Evolutionary conservation across 306 rosid species (phyloP).

Genomic region (Begonia loranthoides): DNA sequence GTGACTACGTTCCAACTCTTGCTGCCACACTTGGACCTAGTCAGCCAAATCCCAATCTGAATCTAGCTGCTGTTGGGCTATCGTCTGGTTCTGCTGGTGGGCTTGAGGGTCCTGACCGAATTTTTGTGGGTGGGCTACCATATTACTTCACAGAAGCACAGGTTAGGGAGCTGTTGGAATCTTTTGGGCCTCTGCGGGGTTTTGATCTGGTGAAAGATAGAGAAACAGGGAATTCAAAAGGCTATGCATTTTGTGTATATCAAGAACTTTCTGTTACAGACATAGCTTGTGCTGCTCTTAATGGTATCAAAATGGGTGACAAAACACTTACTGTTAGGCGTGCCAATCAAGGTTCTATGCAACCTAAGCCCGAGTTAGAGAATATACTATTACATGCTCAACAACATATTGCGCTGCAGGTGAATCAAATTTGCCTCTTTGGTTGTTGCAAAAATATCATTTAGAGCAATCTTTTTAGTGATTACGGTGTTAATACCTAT

Average conservation of each 20-base stretch:
- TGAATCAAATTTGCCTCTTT: slow-evolving; percentile 1
- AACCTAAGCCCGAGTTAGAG: slow-evolving; percentile 96
- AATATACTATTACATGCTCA: slow-evolving; percentile 85
- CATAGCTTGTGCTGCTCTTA: slow-evolving; percentile 97
- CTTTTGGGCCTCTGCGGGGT: slow-evolving; percentile 94
- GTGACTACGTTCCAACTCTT: slow-evolving; percentile 91
- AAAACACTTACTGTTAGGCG: slow-evolving; percentile 96
- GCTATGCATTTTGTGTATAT: slow-evolving; percentile 97
- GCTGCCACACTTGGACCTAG: slow-evolving; percentile 99
- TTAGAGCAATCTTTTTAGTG: too few relatives aligned
- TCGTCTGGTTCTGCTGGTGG: slow-evolving; percentile 99
- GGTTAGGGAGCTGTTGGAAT: slow-evolving; percentile 87
- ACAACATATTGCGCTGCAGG: slow-evolving; percentile 98
- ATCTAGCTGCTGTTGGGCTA: slow-evolving; percentile 81
- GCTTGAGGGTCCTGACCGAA: slow-evolving; percentile 98
- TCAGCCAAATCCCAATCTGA: slow-evolving; percentile 89
- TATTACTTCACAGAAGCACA: slow-evolving; percentile 93
- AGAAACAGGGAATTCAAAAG: slow-evolving; percentile 97
- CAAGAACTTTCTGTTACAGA: slow-evolving; percentile 98
- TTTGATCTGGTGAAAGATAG: slow-evolving; percentile 97
- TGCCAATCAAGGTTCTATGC: slow-evolving; percentile 92
- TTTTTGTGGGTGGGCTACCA: slow-evolving; percentile 97
- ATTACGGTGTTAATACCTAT: background rate
- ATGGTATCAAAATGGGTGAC: slow-evolving; percentile 99
- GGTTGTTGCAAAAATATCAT: background rate